Evolutionary conservation across 2,329 filamentous ascomycete species (phyloP).

Genomic region (Nemania diffusa): DNA sequence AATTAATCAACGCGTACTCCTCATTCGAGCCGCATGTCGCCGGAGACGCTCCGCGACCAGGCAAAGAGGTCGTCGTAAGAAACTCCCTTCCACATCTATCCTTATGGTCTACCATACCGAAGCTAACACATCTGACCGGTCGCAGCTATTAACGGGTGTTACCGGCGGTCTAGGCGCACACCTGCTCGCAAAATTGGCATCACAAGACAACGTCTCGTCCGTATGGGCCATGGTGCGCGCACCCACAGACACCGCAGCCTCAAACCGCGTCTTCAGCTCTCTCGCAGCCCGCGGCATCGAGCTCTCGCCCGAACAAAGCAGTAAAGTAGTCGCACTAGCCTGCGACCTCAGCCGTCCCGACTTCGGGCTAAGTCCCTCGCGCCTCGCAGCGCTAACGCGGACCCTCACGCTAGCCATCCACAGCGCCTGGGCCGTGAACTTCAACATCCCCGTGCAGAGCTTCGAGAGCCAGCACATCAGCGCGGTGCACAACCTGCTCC

Average conservation of each 20-base stretch:
- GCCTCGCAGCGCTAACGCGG: constrained; percentile 43
- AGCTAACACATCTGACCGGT: constrained; percentile 1
- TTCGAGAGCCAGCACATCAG: constrained; percentile 60
- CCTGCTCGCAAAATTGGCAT: constrained; percentile 66
- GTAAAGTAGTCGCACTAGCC: constrained; percentile 53
- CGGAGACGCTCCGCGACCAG: constrained; percentile 37
- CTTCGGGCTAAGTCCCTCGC: constrained; percentile 52
- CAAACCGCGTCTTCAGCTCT: constrained; percentile 46
- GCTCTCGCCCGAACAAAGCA: constrained; percentile 44
- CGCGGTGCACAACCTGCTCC: constrained; percentile 58
- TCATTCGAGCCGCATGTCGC: constrained; percentile 19
- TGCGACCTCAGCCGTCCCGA: constrained; percentile 54
- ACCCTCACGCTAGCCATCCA: constrained; percentile 59
- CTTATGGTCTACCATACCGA: constrained; percentile 9
- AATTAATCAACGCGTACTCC: constrained; percentile 20
- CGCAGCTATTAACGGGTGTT: constrained; percentile 65
- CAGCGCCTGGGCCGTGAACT: constrained; percentile 66
- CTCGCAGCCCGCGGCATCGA: constrained; percentile 51
- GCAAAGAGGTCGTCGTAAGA: constrained; percentile 39
- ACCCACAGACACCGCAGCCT: constrained; percentile 48
- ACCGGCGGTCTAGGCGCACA: constrained; percentile 71
- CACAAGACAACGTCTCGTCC: constrained; percentile 64
- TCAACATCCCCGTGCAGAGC: constrained; percentile 59
- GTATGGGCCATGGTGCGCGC: constrained; percentile 63
- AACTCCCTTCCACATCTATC: neutral